Percentiles rank a stretch among this genome's conserved stretches.
Conservation (phyloP, 371 early-diverging fungal genomes). For the Zychaea mexicana region DNA sequence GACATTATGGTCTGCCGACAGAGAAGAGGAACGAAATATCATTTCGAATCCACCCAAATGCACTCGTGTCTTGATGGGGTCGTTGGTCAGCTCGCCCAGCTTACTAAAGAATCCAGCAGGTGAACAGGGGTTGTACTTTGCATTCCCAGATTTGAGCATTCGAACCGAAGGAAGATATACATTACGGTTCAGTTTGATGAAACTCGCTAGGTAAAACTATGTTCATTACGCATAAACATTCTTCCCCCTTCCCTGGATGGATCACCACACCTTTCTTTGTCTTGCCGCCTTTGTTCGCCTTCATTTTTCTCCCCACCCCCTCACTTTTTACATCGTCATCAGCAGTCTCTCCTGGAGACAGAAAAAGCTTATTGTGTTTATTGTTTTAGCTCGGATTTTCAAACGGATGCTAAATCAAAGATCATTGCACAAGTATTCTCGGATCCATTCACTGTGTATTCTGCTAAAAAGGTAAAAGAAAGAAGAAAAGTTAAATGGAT, state of each 20-base stretch:
- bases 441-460: slow-evolving; percentile 61
- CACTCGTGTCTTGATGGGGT: slow-evolving; percentile 76
- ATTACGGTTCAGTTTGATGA: slow-evolving; percentile 70
- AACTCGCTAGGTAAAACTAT: slow-evolving; percentile 36
- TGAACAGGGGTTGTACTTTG: slow-evolving; percentile 85
- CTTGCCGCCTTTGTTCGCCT: background rate
- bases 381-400: slow-evolving; percentile 48
- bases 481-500: background rate
- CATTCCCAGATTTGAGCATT: slow-evolving; percentile 90
- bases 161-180: slow-evolving; percentile 87
- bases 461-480: slow-evolving; percentile 52
- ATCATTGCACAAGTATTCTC: slow-evolving; percentile 62
- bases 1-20: slow-evolving; percentile 76
- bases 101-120: slow-evolving; percentile 72
- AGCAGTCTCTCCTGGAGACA: too few species aligned
- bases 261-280: too few species aligned
- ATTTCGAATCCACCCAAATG: slow-evolving; percentile 65
- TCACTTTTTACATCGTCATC: too few species aligned
- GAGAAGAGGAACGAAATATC: slow-evolving; percentile 56
- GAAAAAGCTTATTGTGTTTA: too few species aligned
- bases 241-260: too few species aligned
- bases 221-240: background rate
- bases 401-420: slow-evolving; percentile 54
- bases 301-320: background rate
- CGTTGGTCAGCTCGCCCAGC: slow-evolving; percentile 80